A percentile compares a stretch with the other conserved stretches of the same genome.
Conservation (phyloP, 768 basidiomycete genomes). For the Fibroporia radiculosa region DNA sequence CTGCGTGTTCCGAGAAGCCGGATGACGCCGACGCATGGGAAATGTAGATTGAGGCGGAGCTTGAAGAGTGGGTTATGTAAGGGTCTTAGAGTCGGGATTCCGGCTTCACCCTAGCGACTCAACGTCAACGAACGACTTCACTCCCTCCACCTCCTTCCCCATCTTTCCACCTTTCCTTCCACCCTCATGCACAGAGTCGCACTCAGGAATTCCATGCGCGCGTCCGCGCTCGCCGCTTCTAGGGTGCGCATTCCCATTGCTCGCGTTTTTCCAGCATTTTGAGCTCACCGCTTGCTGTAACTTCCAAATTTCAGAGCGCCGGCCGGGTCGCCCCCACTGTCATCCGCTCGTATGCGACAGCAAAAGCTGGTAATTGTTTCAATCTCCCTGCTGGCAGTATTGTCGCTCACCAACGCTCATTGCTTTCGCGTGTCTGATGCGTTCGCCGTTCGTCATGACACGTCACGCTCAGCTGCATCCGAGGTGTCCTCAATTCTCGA, state of each 20-base stretch:
- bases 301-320: slow-evolving; percentile 26
- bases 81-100: slow-evolving; percentile 15
- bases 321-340: slow-evolving; percentile 39
- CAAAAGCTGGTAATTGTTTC: slow-evolving; percentile 79
- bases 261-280: slow-evolving; percentile 12
- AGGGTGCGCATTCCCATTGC: slow-evolving; percentile 55
- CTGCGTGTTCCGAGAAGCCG: slow-evolving; percentile 5
- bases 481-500: slow-evolving; percentile 99
- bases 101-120: slow-evolving; percentile 16
- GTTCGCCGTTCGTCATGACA: slow-evolving; percentile 23
- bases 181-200: slow-evolving; percentile 77
- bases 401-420: slow-evolving; percentile 5
- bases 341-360: slow-evolving; percentile 90
- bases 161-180: slow-evolving; percentile 27
- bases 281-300: slow-evolving; percentile 3
- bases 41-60: slow-evolving; percentile 20
- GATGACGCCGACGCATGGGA: slow-evolving; percentile 13
- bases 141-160: slow-evolving; percentile 36
- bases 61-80: slow-evolving; percentile 17
- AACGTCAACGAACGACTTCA: slow-evolving; percentile 15
- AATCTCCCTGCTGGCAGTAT: slow-evolving; percentile 11
- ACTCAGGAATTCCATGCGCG: slow-evolving; percentile 77
- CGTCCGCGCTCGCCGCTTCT: slow-evolving; percentile 60
- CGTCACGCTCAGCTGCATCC: slow-evolving; percentile 70
- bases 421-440: slow-evolving; percentile 6